Evolutionary conservation across 208 protist species (phyloP), one percentile per base, ranked within the genome.

Genomic region (Crithidia fasciculata): DNA sequence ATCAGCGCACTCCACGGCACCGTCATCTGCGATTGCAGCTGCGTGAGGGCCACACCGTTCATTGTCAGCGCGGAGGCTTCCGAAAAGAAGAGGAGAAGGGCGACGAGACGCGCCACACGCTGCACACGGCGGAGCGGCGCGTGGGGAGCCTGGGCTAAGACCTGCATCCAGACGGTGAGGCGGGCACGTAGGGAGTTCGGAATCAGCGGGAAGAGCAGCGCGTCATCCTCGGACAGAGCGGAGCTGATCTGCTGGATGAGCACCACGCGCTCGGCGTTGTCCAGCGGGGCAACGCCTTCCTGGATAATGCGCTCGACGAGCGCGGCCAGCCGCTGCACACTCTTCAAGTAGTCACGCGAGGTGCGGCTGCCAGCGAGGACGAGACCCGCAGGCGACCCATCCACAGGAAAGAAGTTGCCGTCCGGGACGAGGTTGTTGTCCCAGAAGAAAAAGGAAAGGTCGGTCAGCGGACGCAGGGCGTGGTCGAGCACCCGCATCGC

Each of bases 21-120:
- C 12, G 36, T 55, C 60, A 89, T 54, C 37, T 50, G 40, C 52
- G 76, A 65, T 54, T 74, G 55, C 36, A 71, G 58, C 68, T 68
- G 57, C 39, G 67, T 72, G n/a, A 79, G 44, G 36, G 76, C 70
- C 53, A 76, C 40, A 5, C 58, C 75, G 16, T 80, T 78, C 60
- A 80, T 66, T 4, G 71, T 71, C 59, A 70, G 65, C 8, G 56
- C 67, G 37, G 77, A 68, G 37, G 65, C 71, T n/a, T 88, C 85
- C 2, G 83, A 79, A 61, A 91, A 85, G 53, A 95, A 87, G 36
- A 87, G 78, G 40, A 93, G 63, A 8, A 86, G 75, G 9, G 83
- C 70, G 8, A 92, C 41, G 50, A 95, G 83, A 37, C 69, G 80
- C 15, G 57, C 65, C 13, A 85, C 80, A 16, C 81, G 69, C 13